Evolutionary conservation across 176 grass and related monocot genomes (phyloP).

Genomic region (Zea luxurians): DNA sequence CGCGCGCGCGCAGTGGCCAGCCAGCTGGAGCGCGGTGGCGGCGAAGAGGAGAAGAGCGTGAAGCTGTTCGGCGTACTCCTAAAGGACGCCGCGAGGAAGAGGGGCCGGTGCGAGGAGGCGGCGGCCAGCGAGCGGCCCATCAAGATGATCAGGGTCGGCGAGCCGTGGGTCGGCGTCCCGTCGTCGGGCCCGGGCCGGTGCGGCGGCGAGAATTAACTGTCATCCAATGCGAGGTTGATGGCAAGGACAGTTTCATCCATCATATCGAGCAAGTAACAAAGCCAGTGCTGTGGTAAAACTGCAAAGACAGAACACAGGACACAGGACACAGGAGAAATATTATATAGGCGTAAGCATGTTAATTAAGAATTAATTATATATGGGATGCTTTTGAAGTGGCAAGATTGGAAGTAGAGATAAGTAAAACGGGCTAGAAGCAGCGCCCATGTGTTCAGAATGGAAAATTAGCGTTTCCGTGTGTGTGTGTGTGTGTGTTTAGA

Average conservation of each 20-base stretch:
- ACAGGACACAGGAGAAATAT: background rate
- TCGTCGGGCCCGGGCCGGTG: constrained; percentile 39
- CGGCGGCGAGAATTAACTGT: constrained; percentile 37
- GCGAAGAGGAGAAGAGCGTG: constrained; percentile 39
- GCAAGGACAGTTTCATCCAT: constrained; percentile 7
- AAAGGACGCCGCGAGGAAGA: constrained; percentile 44
- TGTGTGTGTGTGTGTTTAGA: background rate
- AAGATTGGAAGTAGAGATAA: background rate
- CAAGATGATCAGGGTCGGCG: constrained; percentile 56
- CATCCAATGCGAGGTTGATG: constrained; percentile 7
- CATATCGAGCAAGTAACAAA: constrained; percentile 1
- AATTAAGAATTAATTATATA: constrained; percentile 2
- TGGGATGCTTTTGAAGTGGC: background rate
- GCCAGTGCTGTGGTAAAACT: constrained; percentile 25
- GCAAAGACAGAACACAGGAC: constrained; percentile 12
- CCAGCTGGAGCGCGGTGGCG: background rate
- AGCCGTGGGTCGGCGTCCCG: constrained; percentile 54
- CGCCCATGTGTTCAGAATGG: background rate
- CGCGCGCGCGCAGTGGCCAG: background rate
- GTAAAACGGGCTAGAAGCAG: constrained; percentile 10
- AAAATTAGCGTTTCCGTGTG: background rate
- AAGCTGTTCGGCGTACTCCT: constrained; percentile 80
- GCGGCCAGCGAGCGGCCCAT: constrained; percentile 44
- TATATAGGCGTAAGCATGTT: background rate
- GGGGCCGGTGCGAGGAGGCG: constrained; percentile 47